Evolutionary conservation across 2,329 filamentous ascomycete species (phyloP), one percentile per base, ranked within the genome.

Genomic region (Myriangium duriaei): DNA sequence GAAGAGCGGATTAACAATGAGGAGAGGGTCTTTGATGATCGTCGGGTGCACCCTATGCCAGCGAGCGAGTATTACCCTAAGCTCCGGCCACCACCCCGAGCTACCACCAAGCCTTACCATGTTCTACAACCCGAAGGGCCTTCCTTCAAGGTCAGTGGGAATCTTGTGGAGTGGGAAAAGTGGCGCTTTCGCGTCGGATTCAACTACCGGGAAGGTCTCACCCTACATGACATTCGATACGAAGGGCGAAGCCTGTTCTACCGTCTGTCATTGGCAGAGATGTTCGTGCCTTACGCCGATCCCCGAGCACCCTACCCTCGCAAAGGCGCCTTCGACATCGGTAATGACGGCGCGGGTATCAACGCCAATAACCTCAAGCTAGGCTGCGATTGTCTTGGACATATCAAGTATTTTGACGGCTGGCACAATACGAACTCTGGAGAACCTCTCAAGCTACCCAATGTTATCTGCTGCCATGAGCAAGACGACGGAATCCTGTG

Each of bases 321-420:
- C 19, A 82, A 82, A 51, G 74, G 76, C 39, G 77, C 77, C 1
- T 81, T 82, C 48, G 77, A 82, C 48, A 71, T 81, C 44, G 78
- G 79, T 11, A 76, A 81, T 42, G 73, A 69, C 5, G 78, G 78
- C 4, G 71, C 74, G 16, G 79, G 79, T 3, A 67, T 72, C 31
- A 71, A 68, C 33, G 73, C 75, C 11, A 82, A 82, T 51, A 80
- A 81, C 45, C 64, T 83, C 1, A 63, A 66, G 11, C 63, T 81
- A 2, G 77, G 78, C n/a, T 81, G 77, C 42, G 78, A 82, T 49
- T 77, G 79, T 49, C 63, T 83, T 0, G 79, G 79, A 5, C 46
- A 45, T 6, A 47, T 49, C 38, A 55, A 62, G 50, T 76, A 76
- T 39, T 70, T 82, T 42, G 73, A 75, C 40, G 66, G 64, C 2